phyloP scores from a whole-genome alignment of 306 rosid species.

The Lablab purpureus region DNA sequence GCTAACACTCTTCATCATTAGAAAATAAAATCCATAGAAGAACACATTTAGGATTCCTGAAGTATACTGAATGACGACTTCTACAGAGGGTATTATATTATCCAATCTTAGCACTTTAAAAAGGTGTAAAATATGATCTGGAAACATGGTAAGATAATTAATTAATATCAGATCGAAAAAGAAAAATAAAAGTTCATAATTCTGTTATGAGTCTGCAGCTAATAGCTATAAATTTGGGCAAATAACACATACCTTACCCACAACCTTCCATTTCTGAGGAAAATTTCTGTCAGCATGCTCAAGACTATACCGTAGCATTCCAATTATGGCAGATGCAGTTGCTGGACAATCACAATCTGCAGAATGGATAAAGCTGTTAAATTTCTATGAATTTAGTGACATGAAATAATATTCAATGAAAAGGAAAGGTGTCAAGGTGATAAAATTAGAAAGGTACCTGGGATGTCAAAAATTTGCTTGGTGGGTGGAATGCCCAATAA shows the following conservation, averaged over 20 bases:
- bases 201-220: constrained; percentile 4
- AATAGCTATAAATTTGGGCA: constrained; percentile 30
- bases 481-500: constrained; percentile 77
- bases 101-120: neutral
- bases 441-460: constrained; percentile 58
- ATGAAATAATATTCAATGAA: neutral
- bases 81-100: neutral
- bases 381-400: neutral
- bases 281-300: constrained; percentile 85
- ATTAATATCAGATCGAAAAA: neutral
- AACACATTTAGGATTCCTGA: neutral
- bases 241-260: constrained; percentile 59
- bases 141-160: neutral
- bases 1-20: too few species aligned
- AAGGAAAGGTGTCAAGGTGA: constrained; percentile 16
- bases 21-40: neutral
- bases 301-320: constrained; percentile 74
- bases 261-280: constrained; percentile 50
- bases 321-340: constrained; percentile 60
- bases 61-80: constrained; percentile 16
- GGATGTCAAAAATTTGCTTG: constrained; percentile 84
- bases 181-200: neutral
- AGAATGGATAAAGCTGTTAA: constrained; percentile 19
- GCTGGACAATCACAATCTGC: constrained; percentile 68
- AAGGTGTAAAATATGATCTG: neutral